These are phyloP conservation scores for Akebia trifoliata DNA, from an alignment of 164 flowering plant genomes.

Conservation along the genomic window DNA sequence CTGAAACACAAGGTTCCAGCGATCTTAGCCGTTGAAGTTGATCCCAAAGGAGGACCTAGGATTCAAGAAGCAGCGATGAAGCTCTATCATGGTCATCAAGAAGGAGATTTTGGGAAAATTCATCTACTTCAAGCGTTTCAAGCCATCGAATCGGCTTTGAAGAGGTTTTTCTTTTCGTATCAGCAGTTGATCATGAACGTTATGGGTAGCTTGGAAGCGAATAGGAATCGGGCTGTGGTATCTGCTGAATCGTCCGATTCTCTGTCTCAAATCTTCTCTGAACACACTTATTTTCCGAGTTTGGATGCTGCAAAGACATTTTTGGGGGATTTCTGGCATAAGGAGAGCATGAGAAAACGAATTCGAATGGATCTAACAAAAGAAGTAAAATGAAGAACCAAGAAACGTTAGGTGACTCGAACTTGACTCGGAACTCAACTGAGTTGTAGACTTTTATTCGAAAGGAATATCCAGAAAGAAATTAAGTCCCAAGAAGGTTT, in stretches of 20 bases:
- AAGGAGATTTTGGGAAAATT: constrained; percentile 39
- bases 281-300: constrained; percentile 81
- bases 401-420: no score
- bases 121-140: constrained; percentile 76
- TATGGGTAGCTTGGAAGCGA: constrained; percentile 86
- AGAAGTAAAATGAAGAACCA: no score
- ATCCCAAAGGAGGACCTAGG: constrained; percentile 91
- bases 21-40: constrained; percentile 76
- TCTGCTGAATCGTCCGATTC: constrained; percentile 34
- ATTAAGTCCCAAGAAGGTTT: no score
- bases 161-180: constrained; percentile 67
- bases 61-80: constrained; percentile 87
- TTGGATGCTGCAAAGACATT: constrained; percentile 96
- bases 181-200: constrained; percentile 53
- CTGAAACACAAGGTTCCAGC: constrained; percentile 74
- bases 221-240: constrained; percentile 30
- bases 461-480: no score
- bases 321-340: constrained; percentile 44
- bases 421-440: no score
- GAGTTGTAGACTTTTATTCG: no score
- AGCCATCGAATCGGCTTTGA: constrained; percentile 63
- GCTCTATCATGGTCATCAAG: constrained; percentile 36
- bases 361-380: background rate
- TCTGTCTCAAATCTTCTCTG: constrained; percentile 55
- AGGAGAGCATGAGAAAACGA: constrained; percentile 12